Percentiles rank a stretch among this genome's conserved stretches.
Conservation (phyloP, 2,329 filamentous ascomycete species). For the Cladosporium sp. region DNA sequence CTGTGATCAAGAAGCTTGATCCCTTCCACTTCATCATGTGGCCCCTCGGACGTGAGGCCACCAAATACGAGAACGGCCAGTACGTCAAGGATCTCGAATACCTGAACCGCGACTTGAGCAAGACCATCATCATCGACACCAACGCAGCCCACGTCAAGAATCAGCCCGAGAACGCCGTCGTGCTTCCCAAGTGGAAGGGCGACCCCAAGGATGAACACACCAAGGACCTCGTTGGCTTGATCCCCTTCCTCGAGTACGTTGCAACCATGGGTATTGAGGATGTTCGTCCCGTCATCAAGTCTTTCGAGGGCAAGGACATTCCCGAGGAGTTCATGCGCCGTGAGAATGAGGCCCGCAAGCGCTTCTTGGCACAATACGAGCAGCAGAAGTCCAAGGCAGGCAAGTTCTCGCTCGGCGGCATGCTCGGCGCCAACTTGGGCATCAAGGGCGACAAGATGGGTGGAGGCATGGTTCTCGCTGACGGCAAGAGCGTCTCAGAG, state of each 20-base stretch:
- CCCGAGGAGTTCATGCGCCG: conserved; percentile 84
- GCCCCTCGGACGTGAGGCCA: conserved; percentile 94
- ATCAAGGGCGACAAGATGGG: conserved; percentile 61
- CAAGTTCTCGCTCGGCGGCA: conserved; percentile 58
- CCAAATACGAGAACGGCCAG: conserved; percentile 91
- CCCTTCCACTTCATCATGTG: conserved; percentile 93
- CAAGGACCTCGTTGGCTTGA: conserved; percentile 78
- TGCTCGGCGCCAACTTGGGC: conserved; percentile 63
- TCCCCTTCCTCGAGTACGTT: conserved; percentile 96
- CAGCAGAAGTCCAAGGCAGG: conserved; percentile 62
- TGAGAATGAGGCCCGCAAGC: conserved; percentile 77
- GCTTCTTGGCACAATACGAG: conserved; percentile 75
- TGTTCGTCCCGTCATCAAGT: conserved; percentile 61
- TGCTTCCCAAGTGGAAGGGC: conserved; percentile 86
- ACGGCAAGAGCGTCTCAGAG: conserved; percentile 61
- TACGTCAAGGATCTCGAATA: conserved; percentile 99
- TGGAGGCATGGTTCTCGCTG: conserved; percentile 55
- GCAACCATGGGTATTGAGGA: conserved; percentile 89
- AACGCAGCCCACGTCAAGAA: conserved; percentile 74
- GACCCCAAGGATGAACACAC: conserved; percentile 61
- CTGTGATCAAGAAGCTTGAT: conserved; percentile 87
- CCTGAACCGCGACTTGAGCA: conserved; percentile 90
- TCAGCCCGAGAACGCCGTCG: conserved; percentile 94
- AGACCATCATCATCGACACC: conserved; percentile 92
- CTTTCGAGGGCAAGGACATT: conserved; percentile 73